A percentile compares a stretch with the other conserved stretches of the same genome.
Conservation (phyloP, 2,329 filamentous ascomycete genomes). For the Hypocreales sp. region DNA sequence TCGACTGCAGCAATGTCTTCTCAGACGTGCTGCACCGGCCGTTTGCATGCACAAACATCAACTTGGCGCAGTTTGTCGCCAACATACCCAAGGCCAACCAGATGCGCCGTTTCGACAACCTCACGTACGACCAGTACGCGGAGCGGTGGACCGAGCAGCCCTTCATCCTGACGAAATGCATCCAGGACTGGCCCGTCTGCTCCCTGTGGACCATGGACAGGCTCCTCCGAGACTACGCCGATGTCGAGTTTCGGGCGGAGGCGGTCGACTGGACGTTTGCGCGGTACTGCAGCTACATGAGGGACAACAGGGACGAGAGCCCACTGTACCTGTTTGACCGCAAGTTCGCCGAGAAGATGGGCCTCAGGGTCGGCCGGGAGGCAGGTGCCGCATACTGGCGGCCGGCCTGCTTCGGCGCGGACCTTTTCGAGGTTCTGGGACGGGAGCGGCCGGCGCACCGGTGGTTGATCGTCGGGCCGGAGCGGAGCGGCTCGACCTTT, state of each 20-base stretch:
- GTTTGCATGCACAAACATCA: constrained; percentile 73
- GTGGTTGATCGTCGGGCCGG: constrained; percentile 85
- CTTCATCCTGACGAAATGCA: constrained; percentile 72
- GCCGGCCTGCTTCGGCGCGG: constrained; percentile 71
- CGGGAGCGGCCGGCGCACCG: constrained; percentile 69
- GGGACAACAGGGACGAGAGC: constrained; percentile 65
- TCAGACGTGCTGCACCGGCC: constrained; percentile 84
- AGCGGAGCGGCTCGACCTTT: constrained; percentile 80
- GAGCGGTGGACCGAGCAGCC: constrained; percentile 62
- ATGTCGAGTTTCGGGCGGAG: constrained; percentile 70
- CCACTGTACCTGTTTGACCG: constrained; percentile 88
- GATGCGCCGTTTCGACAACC: constrained; percentile 52
- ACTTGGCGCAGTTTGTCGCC: constrained; percentile 47
- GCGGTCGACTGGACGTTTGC: constrained; percentile 80
- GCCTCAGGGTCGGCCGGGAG: constrained; percentile 41
- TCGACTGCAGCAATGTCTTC: constrained; percentile 67
- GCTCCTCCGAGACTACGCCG: constrained; percentile 47
- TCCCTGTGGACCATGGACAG: constrained; percentile 56
- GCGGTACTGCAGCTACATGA: constrained; percentile 75
- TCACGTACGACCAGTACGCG: constrained; percentile 61
- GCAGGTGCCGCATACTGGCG: constrained; percentile 52
- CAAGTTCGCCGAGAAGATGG: constrained; percentile 76
- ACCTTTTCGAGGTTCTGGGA: constrained; percentile 70
- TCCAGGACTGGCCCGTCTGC: constrained; percentile 69
- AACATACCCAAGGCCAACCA: constrained; percentile 60